Base-by-base conservation (phyloP, 306 rosid genomes). In the Macrotyloma uniflorum region DNA sequence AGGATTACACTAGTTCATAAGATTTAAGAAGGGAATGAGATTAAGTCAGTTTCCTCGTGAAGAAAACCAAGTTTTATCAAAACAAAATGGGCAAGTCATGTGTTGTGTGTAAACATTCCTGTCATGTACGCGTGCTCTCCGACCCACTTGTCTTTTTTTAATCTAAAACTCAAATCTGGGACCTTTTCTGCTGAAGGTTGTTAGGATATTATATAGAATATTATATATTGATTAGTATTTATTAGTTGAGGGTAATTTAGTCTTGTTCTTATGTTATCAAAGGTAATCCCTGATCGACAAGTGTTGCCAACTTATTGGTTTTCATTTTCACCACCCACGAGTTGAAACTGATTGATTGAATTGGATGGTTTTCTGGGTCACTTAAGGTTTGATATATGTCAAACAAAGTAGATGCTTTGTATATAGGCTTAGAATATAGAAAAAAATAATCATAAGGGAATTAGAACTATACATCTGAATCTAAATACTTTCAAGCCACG, bases 41-140 rank as follows among this genome's bases (percentile, higher is more conserved):
- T n/a, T n/a, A n/a, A n/a, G n/a, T n/a, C n/a, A n/a, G n/a, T n/a
- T n/a, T n/a, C n/a, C n/a, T n/a, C n/a, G n/a, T 32, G 35, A 32
- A 42, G 47, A 42, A 8, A 11, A 9, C 47, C 2, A 42, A 42
- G 47, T 19, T 51, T 51, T 19, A 51, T 51, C 26, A 32, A 4
- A 32, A 32, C 35, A 51, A 19, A 51, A 6, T 1, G 58, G 33
- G 67, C 67, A 65, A 66, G 76, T 54, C 58, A 19, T 35, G 38
- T 35, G 28, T 54, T 45, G 16, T 26, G 23, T 23, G 36, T 22
- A 23, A 2, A 79, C n/a, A 6, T 43, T n/a, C n/a, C n/a, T n/a
- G n/a, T n/a, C n/a, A n/a, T n/a, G n/a, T n/a, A n/a, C n/a, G 65
- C 74, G 72, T 75, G 77, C 75, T 78, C 68, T 55, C 64, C 77